Evolutionary conservation across 2,329 filamentous ascomycete genomes (phyloP).

Genomic region (Fusarium mangiferae): DNA sequence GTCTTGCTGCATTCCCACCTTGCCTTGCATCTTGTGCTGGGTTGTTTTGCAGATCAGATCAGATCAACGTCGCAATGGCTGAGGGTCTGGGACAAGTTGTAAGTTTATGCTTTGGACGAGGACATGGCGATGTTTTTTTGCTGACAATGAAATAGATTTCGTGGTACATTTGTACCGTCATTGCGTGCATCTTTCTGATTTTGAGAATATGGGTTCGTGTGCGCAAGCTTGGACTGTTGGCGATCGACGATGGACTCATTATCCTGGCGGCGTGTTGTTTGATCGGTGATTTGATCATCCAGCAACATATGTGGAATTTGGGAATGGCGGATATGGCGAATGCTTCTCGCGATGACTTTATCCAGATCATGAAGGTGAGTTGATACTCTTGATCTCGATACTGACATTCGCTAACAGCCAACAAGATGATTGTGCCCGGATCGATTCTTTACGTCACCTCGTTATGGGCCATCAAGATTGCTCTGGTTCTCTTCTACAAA

Average conservation of each 20-base stretch:
- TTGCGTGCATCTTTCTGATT: conserved; percentile 31
- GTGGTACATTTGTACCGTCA: conserved; percentile 39
- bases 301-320: conserved; percentile 41
- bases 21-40: not conserved
- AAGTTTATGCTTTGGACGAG: not conserved
- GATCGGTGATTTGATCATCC: conserved; percentile 37
- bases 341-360: conserved; percentile 37
- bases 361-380: conserved; percentile 41
- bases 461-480: conserved; percentile 54
- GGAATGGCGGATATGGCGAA: conserved; percentile 42
- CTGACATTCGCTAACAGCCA: not conserved
- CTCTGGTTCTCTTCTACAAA: conserved; percentile 55
- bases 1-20: conserved; percentile 15
- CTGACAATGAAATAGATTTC: conserved; percentile 29
- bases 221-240: conserved; percentile 26
- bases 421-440: conserved; percentile 53
- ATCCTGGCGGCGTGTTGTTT: conserved; percentile 31
- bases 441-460: conserved; percentile 54
- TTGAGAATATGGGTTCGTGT: conserved; percentile 35
- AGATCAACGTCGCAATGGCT: conserved; percentile 35
- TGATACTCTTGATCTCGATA: too few species aligned
- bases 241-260: conserved; percentile 34
- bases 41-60: conserved; percentile 8
- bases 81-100: conserved; percentile 42
- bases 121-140: not conserved